A percentile compares a stretch with the other conserved stretches of the same genome.
These are phyloP conservation scores for Waltergamsia citrina DNA, from an alignment of 2,329 filamentous ascomycete species.

Conservation along the genomic window DNA sequence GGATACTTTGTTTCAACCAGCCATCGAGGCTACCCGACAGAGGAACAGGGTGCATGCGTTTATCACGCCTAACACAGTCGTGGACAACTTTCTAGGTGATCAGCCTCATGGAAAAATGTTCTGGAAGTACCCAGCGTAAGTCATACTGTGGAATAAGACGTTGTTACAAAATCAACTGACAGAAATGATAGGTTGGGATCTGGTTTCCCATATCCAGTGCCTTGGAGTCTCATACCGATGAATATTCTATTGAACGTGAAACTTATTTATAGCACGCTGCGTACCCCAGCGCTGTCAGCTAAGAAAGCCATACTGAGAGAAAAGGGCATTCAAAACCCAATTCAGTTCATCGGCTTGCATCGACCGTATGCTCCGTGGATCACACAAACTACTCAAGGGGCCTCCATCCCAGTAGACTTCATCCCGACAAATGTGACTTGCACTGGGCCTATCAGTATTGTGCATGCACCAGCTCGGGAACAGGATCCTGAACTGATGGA, in stretches of 20 bases:
- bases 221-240: not conserved
- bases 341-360: conserved; percentile 14
- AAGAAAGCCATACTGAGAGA: conserved; percentile 12
- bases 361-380: conserved; percentile 17
- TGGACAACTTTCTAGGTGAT: conserved; percentile 24
- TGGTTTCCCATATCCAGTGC: not conserved
- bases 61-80: conserved; percentile 31
- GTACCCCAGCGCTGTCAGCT: conserved; percentile 1
- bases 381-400: conserved; percentile 12
- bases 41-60: conserved; percentile 19
- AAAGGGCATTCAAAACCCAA: conserved; percentile 9
- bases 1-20: conserved; percentile 18
- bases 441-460: conserved; percentile 12
- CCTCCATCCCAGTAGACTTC: conserved; percentile 11
- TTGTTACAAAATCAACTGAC: no score
- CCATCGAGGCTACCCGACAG: conserved; percentile 11
- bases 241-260: not conserved
- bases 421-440: conserved; percentile 10
- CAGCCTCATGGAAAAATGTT: conserved; percentile 27
- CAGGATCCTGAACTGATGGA: conserved; percentile 13
- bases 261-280: not conserved
- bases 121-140: conserved; percentile 29
- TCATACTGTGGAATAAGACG: conserved; percentile 4
- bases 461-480: conserved; percentile 8
- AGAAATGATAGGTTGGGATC: not conserved